phyloP scores from a whole-genome alignment of 257 asterid species.

The Fraxinus cuspidata region DNA sequence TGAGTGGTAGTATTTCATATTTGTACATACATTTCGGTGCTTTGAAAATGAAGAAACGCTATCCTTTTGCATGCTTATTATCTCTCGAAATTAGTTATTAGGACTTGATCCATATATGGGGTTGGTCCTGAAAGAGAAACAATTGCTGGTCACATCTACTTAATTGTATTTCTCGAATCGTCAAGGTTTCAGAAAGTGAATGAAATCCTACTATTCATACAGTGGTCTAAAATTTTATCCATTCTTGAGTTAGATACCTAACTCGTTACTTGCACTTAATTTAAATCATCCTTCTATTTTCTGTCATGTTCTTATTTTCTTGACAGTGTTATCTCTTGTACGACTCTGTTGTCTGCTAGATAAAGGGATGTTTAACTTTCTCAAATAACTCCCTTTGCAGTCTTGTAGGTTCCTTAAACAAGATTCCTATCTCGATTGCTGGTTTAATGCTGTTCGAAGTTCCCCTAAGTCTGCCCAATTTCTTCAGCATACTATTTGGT shows the following conservation, averaged over 20 bases:
- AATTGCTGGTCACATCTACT: neutral
- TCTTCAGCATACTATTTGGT: conserved; percentile 53
- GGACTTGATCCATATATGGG: neutral
- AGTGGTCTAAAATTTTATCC: neutral
- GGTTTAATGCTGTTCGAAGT: conserved; percentile 48
- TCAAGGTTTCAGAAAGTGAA: neutral
- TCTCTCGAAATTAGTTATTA: neutral
- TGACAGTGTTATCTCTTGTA: neutral
- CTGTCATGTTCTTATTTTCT: neutral
- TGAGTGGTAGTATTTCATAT: neutral
- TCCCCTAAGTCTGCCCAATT: conserved; percentile 44
- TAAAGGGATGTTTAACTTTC: neutral
- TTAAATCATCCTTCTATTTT: neutral
- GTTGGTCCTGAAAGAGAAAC: neutral
- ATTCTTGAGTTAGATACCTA: neutral
- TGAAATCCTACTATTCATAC: neutral
- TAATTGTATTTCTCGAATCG: neutral
- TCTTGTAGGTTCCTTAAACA: conserved; percentile 55
- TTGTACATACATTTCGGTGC: neutral
- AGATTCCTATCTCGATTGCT: conserved; percentile 51
- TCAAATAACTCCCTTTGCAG: conserved; percentile 24
- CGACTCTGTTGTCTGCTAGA: neutral
- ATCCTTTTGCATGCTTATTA: neutral
- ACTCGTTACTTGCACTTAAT: neutral
- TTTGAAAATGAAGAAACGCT: neutral